A percentile compares a stretch with the other conserved stretches of the same genome.
phyloP scores from a whole-genome alignment of 495 filamentous ascomycete species.

The Zalerion maritima region DNA sequence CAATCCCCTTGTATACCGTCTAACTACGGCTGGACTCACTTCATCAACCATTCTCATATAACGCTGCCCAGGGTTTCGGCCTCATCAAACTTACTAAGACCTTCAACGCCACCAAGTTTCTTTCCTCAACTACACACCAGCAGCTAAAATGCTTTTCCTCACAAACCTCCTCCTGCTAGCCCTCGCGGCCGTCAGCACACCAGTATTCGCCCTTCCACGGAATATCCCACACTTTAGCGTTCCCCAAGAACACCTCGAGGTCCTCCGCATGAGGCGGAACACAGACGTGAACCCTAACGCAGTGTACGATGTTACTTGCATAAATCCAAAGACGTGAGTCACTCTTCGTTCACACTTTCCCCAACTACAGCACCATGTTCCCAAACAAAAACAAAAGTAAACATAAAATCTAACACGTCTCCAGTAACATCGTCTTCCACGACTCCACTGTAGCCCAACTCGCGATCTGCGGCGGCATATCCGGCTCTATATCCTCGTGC shows the following conservation, averaged over 20 bases:
- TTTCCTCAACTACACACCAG: constrained; percentile 1
- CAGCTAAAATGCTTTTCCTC: constrained; percentile 9
- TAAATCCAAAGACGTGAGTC: constrained; percentile 21
- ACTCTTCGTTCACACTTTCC: not conserved
- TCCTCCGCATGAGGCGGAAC: constrained; percentile 19
- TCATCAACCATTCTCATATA: no score
- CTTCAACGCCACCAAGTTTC: no score
- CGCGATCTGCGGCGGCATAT: constrained; percentile 36
- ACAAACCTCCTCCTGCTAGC: constrained; percentile 11
- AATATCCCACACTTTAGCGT: constrained; percentile 12
- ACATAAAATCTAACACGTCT: not conserved
- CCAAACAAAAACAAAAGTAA: not conserved
- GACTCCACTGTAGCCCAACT: constrained; percentile 40
- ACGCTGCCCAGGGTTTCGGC: no score
- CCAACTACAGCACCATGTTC: not conserved
- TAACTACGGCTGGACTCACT: no score
- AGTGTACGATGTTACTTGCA: constrained; percentile 18
- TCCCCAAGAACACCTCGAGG: constrained; percentile 15
- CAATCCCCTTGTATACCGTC: no score
- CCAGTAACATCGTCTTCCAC: constrained; percentile 35
- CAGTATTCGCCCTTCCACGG: not conserved
- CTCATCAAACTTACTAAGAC: no score
- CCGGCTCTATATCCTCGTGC: constrained; percentile 29
- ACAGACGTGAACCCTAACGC: constrained; percentile 19
- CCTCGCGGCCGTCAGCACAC: constrained; percentile 4